A percentile compares a stretch with the other conserved stretches of the same genome.
Evolutionary conservation across 306 rosid genomes (phyloP).

Genomic region (Clitoria ternatea): DNA sequence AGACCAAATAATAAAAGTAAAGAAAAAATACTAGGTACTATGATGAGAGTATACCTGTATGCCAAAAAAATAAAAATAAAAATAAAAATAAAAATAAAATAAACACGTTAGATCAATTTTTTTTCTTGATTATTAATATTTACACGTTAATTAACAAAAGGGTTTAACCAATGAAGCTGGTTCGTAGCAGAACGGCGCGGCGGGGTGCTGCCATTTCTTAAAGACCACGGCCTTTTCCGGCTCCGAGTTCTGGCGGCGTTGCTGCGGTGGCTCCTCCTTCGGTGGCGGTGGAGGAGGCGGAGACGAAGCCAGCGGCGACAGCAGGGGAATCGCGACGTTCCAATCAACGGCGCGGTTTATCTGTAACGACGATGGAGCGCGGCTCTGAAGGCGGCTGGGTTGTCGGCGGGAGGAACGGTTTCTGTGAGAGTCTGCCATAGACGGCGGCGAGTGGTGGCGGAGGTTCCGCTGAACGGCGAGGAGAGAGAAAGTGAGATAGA

Average conservation of each 20-base stretch:
- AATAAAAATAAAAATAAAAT: not conserved
- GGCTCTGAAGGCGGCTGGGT: slow-evolving; percentile 66
- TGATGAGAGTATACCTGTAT: not conserved
- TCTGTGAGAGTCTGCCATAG: slow-evolving; percentile 54
- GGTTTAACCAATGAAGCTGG: slow-evolving; percentile 38
- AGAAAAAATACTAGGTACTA: not conserved
- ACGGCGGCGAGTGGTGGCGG: not conserved
- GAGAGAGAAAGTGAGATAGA: not conserved
- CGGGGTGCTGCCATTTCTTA: slow-evolving; percentile 94
- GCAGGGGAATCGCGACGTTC: slow-evolving; percentile 86
- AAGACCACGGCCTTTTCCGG: slow-evolving; percentile 44
- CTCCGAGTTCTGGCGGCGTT: slow-evolving; percentile 25
- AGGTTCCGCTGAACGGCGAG: not conserved
- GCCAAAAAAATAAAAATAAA: not conserved
- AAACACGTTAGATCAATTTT: slow-evolving; percentile 4
- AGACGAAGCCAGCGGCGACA: slow-evolving; percentile 69
- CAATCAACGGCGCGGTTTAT: slow-evolving; percentile 53
- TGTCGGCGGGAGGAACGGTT: slow-evolving; percentile 35
- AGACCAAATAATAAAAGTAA: not conserved
- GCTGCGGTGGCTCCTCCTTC: slow-evolving; percentile 27
- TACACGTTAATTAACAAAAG: slow-evolving; percentile 51
- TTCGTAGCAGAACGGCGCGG: slow-evolving; percentile 74
- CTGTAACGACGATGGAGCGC: slow-evolving; percentile 72
- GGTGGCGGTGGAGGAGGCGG: slow-evolving; percentile 42
- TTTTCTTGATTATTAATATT: not conserved